Evolutionary conservation across 768 basidiomycete genomes (phyloP), one percentile per base, ranked within the genome.

Genomic region (Naganishia antarctica): DNA sequence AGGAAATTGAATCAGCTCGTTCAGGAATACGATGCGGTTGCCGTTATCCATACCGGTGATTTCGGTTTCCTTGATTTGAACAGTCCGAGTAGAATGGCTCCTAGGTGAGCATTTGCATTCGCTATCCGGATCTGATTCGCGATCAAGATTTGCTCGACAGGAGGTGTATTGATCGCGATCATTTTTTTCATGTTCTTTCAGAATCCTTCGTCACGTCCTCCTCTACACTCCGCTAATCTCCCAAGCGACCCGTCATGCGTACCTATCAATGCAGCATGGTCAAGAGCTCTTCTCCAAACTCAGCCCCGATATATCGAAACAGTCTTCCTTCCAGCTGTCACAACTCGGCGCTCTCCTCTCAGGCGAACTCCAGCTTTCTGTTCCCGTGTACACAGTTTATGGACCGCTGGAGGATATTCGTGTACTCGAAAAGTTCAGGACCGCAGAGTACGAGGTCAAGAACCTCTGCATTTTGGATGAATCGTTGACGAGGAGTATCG

Each of bases 41-140:
- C 92, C 18, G 87, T 97, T 76, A 89, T 99, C 65, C 94, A 98
- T 76, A 94, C 93, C 0, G 96, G 96, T 60, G 96, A 99, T 81
- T 98, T 98, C 85, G 96, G 96, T 65, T 96, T 99, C 80, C 96
- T 94, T 78, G 91, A 90, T 87, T 69, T 67, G 82, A 70, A 74
- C 68, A 91, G 89, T 76, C 82, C 94, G 57, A 87, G 89, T 18
- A 82, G 90, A 70, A 96, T 99, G 79, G 89, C 88, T 73, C 93
- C 98, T 83, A 85, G 90, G 80, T 81, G 61, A 70, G 79, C n/a
- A n/a, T n/a, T n/a, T n/a, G n/a, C n/a, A n/a, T n/a, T n/a, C n/a
- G n/a, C n/a, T n/a, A 16, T 32, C n/a, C 16, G 6, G 8, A 16
- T n/a, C 7, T 31, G 26, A 18, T 6, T 57, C 3, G 40, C 16